Evolutionary conservation across 768 basidiomycete genomes (phyloP), one percentile per base, ranked within the genome.

Genomic region (Kwoniella newhampshirensis): DNA sequence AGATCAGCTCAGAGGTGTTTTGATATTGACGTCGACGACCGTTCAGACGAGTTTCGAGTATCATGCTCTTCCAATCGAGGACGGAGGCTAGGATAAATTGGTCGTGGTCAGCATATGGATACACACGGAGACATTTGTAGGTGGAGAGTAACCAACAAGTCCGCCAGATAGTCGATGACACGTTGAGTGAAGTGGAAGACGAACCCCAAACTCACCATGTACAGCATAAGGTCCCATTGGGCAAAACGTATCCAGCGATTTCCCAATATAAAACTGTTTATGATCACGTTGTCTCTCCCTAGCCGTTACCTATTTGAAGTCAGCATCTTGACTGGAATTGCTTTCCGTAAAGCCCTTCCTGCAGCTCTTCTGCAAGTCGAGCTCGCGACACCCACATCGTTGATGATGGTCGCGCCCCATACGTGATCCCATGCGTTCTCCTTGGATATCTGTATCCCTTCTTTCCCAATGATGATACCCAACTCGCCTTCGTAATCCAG

Each of bases 401-500:
- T 67, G 32, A 67, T 47, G 30, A 67, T 67, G 27, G 56, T 57
- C 43, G 65, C 65, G 17, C 65, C 65, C 72, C 72, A 74, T 23
- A 74, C 66, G 39, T 72, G 63, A 23, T 66, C 48, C 72, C 70
- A 74, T 0, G 70, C 72, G 27, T 74, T 62, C 28, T 68, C 68
- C 54, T 70, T 70, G 21, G 30, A 42, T 44, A 74, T 70, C 6
- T 51, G 50, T 1, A 62, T 51, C 8, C 72, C 72, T 18, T 52
- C 64, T 50, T 64, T 65, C 2, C 72, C 72, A n/a, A 74, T 56
- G 40, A 72, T 72, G 41, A 74, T 59, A 1, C 63, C 72, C 23
- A 74, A 52, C 54, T 74, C 72, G 11, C 72, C 72, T 35, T 74
- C 72, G 59, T 74, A 74, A 49, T 74, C 72, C n/a, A 72, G 48